Evolutionary conservation across 495 filamentous ascomycete genomes (phyloP).

Genomic region (Talaromyces liani): DNA sequence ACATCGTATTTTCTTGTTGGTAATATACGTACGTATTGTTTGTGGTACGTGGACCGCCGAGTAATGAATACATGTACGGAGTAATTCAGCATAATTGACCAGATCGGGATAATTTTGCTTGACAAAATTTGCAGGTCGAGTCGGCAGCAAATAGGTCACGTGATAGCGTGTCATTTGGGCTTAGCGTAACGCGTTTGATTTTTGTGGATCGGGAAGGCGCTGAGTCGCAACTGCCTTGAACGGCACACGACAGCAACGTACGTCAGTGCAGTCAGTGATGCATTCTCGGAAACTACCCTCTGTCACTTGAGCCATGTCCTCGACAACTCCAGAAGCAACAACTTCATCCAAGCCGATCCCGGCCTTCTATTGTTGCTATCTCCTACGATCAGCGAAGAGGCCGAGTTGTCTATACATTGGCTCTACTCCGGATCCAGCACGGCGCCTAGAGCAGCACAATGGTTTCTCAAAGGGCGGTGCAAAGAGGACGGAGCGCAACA

Average conservation of each 20-base stretch:
- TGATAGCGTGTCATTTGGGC: not conserved
- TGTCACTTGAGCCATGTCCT: not conserved
- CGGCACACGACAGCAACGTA: not conserved
- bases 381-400: slow-evolving; percentile 71
- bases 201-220: not conserved
- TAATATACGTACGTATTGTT: not conserved
- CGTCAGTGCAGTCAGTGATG: not conserved
- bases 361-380: slow-evolving; percentile 74
- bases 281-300: not conserved
- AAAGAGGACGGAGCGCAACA: slow-evolving; percentile 54
- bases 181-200: not conserved
- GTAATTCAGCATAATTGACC: not conserved
- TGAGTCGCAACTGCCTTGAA: not conserved
- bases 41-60: not conserved
- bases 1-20: not conserved
- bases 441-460: slow-evolving; percentile 87
- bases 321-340: not conserved
- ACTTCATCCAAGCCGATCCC: slow-evolving; percentile 41
- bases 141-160: not conserved
- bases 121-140: not conserved
- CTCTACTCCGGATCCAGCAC: slow-evolving; percentile 76
- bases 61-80: not conserved
- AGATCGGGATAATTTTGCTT: not conserved
- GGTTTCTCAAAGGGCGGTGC: slow-evolving; percentile 74
- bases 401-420: slow-evolving; percentile 72